phyloP scores from a whole-genome alignment of 371 early-diverging fungal species.

The Lichtheimia ramosa region DNA sequence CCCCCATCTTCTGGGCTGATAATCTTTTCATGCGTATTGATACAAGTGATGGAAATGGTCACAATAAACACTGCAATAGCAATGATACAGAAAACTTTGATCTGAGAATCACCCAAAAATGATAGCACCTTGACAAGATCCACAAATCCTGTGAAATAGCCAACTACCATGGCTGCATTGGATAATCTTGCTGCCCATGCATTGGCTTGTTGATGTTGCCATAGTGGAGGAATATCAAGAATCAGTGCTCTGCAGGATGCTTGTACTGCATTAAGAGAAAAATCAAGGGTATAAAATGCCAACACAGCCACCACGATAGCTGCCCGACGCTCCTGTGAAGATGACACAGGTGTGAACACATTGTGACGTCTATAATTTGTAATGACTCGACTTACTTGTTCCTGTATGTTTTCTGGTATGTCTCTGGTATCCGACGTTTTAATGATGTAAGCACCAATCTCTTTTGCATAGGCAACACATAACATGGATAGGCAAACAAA shows the following conservation, averaged over 20 bases:
- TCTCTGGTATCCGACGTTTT: not conserved
- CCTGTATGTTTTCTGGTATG: slow-evolving; percentile 6
- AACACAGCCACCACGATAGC: slow-evolving; percentile 63
- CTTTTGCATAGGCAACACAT: slow-evolving; percentile 64
- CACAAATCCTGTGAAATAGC: slow-evolving; percentile 66
- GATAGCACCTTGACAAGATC: slow-evolving; percentile 61
- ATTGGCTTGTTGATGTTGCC: slow-evolving; percentile 70
- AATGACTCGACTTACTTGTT: slow-evolving; percentile 13
- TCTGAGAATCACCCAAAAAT: slow-evolving; percentile 58
- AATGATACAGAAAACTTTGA: slow-evolving; percentile 58
- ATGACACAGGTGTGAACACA: not conserved
- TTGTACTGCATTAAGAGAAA: slow-evolving; percentile 75
- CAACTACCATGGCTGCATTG: slow-evolving; percentile 69
- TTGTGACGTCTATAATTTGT: slow-evolving; percentile 3
- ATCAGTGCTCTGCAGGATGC: slow-evolving; percentile 75
- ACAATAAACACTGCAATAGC: slow-evolving; percentile 52
- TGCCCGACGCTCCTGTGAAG: slow-evolving; percentile 30
- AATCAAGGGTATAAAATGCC: slow-evolving; percentile 76
- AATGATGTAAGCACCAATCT: slow-evolving; percentile 31
- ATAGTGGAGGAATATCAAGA: slow-evolving; percentile 68
- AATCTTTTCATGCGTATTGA: slow-evolving; percentile 45
- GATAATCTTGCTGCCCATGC: slow-evolving; percentile 77
- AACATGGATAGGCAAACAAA: slow-evolving; percentile 59
- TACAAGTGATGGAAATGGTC: slow-evolving; percentile 44
- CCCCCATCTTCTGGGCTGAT: slow-evolving; percentile 13